A percentile compares a stretch with the other conserved stretches of the same genome.
phyloP scores from a whole-genome alignment of 306 rosid genomes.

The Dalbergia oliveri region DNA sequence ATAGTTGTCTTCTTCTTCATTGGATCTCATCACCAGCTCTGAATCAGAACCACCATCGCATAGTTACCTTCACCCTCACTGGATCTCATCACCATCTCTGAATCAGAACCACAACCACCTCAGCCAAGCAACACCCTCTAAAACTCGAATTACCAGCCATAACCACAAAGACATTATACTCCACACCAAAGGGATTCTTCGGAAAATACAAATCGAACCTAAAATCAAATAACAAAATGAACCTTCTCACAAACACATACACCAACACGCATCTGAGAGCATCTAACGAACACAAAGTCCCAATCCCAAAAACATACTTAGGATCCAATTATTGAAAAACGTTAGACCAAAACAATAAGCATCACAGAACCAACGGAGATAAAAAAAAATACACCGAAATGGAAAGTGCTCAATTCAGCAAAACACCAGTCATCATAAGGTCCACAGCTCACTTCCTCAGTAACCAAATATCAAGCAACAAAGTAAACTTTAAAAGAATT shows the following conservation, averaged over 20 bases:
- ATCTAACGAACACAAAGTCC: background rate
- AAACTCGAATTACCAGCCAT: too few species aligned
- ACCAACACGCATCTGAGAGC: too few species aligned
- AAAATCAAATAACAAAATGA: conserved; percentile 48
- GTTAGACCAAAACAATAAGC: background rate
- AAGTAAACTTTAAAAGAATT: background rate
- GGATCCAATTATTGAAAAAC: conserved; percentile 2
- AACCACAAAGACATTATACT: conserved; percentile 91
- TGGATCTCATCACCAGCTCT: too few species aligned
- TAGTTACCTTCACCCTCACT: too few species aligned
- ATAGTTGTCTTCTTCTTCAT: too few species aligned
- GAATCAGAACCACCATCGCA: too few species aligned
- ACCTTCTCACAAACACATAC: conserved; percentile 45
- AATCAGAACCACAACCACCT: too few species aligned
- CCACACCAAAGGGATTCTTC: conserved; percentile 97
- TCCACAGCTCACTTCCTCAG: background rate
- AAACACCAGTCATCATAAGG: background rate
- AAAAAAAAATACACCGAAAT: background rate
- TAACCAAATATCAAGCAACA: conserved; percentile 40
- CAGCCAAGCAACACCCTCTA: too few species aligned
- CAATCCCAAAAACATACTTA: background rate
- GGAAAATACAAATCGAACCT: conserved; percentile 98
- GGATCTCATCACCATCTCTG: too few species aligned
- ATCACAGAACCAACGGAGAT: conserved; percentile 25
- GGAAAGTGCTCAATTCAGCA: conserved; percentile 29